phyloP scores from a whole-genome alignment of 192 early-diverging fungal species.

The Allomyces javanicus region DNA sequence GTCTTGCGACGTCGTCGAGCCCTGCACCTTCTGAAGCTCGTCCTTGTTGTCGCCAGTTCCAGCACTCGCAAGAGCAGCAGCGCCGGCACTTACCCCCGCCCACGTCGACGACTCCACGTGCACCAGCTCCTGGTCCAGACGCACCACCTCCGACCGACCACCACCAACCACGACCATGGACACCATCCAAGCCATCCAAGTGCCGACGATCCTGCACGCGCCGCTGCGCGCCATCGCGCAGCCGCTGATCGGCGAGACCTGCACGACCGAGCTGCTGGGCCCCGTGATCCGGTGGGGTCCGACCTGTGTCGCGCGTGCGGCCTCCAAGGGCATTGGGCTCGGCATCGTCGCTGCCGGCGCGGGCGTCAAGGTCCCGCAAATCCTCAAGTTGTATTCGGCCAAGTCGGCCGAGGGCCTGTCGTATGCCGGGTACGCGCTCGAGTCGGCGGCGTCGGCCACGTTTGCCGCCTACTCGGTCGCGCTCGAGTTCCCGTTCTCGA shows the following conservation, averaged over 20 bases:
- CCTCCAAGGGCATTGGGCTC: slow-evolving; percentile 80
- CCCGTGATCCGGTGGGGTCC: neutral
- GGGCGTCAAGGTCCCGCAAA: slow-evolving; percentile 90
- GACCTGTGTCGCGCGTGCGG: slow-evolving; percentile 52
- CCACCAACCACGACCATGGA: too few relatives aligned
- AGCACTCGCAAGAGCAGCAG: too few relatives aligned
- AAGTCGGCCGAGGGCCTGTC: slow-evolving; percentile 62
- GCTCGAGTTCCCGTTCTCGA: slow-evolving; percentile 67
- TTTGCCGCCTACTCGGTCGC: slow-evolving; percentile 73
- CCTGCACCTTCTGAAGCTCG: too few relatives aligned
- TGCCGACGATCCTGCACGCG: neutral
- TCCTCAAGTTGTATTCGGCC: slow-evolving; percentile 63
- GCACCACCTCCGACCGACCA: too few relatives aligned
- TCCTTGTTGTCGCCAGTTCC: too few relatives aligned
- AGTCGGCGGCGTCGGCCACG: slow-evolving; percentile 59
- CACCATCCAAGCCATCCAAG: neutral
- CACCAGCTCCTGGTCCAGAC: too few relatives aligned
- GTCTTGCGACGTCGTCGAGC: too few relatives aligned
- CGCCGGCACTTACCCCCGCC: too few relatives aligned
- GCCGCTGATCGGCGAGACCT: neutral
- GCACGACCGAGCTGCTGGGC: neutral
- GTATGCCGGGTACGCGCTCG: slow-evolving; percentile 55
- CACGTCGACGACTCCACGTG: too few relatives aligned
- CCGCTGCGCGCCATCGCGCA: neutral
- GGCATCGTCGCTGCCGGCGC: slow-evolving; percentile 89